phyloP scores from a whole-genome alignment of 2,329 filamentous ascomycete genomes.

The Sphaerulina vaccinii region DNA sequence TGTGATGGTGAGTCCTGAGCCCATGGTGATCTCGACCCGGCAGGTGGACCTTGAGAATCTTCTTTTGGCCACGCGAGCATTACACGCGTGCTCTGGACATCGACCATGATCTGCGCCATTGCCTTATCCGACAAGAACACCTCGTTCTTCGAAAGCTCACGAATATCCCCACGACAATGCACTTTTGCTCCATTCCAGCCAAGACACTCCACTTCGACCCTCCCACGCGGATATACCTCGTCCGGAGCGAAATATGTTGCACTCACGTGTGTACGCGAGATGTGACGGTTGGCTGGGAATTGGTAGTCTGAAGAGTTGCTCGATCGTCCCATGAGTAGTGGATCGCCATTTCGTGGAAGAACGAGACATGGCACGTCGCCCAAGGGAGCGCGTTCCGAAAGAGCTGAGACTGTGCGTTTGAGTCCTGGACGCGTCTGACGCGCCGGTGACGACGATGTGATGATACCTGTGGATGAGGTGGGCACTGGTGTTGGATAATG shows the following conservation, averaged over 20 bases:
- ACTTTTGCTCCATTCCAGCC: constrained; percentile 96
- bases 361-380: constrained; percentile 79
- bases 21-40: constrained; percentile 61
- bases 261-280: constrained; percentile 90
- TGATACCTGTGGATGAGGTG: constrained; percentile 87
- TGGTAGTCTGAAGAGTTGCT: constrained; percentile 96
- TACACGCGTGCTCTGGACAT: constrained; percentile 89
- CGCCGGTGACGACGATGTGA: constrained; percentile 78
- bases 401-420: constrained; percentile 61
- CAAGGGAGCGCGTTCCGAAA: constrained; percentile 79
- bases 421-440: constrained; percentile 52
- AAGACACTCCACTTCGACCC: constrained; percentile 83
- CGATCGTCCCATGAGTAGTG: constrained; percentile 83
- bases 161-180: constrained; percentile 84
- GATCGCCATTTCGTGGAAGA: constrained; percentile 76
- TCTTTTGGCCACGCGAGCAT: constrained; percentile 79
- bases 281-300: constrained; percentile 84
- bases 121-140: constrained; percentile 88
- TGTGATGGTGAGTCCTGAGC: constrained; percentile 61
- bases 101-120: constrained; percentile 85
- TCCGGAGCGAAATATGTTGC: constrained; percentile 75
- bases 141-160: constrained; percentile 83
- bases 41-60: constrained; percentile 49
- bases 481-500: constrained; percentile 88
- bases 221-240: constrained; percentile 67